A percentile compares a stretch with the other conserved stretches of the same genome.
phyloP scores from a whole-genome alignment of 257 asterid species.

The Scutellaria barbata region DNA sequence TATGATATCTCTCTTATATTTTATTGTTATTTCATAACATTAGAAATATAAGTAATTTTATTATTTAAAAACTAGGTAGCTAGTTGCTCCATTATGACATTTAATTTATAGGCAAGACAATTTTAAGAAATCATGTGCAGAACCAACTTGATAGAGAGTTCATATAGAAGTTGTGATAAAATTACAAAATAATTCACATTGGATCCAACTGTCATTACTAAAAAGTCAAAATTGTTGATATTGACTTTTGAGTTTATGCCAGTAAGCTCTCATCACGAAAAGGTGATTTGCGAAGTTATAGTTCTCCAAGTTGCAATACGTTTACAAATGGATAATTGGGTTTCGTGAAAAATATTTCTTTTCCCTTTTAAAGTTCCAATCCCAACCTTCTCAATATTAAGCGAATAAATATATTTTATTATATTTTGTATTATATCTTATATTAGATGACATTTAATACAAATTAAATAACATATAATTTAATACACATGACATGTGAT shows the following conservation, averaged over 20 bases:
- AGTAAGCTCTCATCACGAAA: slow-evolving; percentile 4
- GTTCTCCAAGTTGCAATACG: slow-evolving; percentile 11
- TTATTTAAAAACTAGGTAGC: background rate
- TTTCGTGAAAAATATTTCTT: background rate
- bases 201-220: slow-evolving; percentile 38
- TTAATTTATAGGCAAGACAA: background rate
- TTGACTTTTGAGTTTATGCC: slow-evolving; percentile 49
- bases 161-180: slow-evolving; percentile 4
- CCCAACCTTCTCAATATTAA: too few relatives aligned
- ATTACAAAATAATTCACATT: slow-evolving; percentile 16
- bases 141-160: slow-evolving; percentile 32
- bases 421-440: too few relatives aligned
- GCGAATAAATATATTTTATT: too few relatives aligned
- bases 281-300: background rate
- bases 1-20: too few relatives aligned
- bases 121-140: slow-evolving; percentile 47
- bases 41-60: background rate
- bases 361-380: too few relatives aligned
- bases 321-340: slow-evolving; percentile 10
- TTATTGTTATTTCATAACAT: background rate
- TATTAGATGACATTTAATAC: too few relatives aligned
- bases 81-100: slow-evolving; percentile 6
- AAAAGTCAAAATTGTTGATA: slow-evolving; percentile 45
- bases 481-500: too few relatives aligned
- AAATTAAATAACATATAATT: too few relatives aligned